phyloP scores from a whole-genome alignment of 768 basidiomycete species.

The Galerina sulciceps region DNA sequence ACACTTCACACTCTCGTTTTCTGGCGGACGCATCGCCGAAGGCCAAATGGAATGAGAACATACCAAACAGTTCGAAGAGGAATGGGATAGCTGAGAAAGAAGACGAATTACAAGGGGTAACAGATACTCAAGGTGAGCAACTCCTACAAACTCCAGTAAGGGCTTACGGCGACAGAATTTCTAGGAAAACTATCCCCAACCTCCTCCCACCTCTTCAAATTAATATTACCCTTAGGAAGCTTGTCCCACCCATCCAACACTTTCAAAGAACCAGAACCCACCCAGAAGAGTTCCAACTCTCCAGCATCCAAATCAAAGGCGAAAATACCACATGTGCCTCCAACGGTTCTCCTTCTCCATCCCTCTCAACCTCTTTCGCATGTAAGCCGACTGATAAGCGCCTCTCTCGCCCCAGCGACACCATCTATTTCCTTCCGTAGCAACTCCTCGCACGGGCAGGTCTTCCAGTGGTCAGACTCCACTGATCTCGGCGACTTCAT shows the following conservation, averaged over 20 bases:
- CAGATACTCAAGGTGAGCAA: conserved; percentile 39
- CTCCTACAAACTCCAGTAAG: neutral
- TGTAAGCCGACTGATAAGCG: conserved; percentile 57
- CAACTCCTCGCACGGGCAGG: conserved; percentile 28
- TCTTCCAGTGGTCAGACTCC: conserved; percentile 63
- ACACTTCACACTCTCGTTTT: conserved; percentile 46
- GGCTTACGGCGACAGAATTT: neutral
- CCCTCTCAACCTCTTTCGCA: conserved; percentile 74
- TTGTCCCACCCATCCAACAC: conserved; percentile 22
- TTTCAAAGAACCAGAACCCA: conserved; percentile 6
- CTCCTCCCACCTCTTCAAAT: conserved; percentile 67
- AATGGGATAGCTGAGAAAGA: conserved; percentile 12
- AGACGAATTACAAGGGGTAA: conserved; percentile 31
- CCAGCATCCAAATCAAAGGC: neutral
- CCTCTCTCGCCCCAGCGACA: conserved; percentile 40
- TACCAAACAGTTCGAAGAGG: conserved; percentile 3
- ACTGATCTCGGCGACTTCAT: conserved; percentile 73
- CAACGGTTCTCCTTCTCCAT: conserved; percentile 67
- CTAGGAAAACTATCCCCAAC: conserved; percentile 66
- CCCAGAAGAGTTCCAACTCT: conserved; percentile 7
- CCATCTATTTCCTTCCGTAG: conserved; percentile 51
- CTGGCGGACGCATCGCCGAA: conserved; percentile 43
- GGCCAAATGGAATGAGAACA: conserved; percentile 34
- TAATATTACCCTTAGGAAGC: conserved; percentile 55
- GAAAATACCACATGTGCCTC: conserved; percentile 18